Evolutionary conservation across 768 basidiomycete species (phyloP), one percentile per base, ranked within the genome.

Genomic region (Calocybe gangraenosa): DNA sequence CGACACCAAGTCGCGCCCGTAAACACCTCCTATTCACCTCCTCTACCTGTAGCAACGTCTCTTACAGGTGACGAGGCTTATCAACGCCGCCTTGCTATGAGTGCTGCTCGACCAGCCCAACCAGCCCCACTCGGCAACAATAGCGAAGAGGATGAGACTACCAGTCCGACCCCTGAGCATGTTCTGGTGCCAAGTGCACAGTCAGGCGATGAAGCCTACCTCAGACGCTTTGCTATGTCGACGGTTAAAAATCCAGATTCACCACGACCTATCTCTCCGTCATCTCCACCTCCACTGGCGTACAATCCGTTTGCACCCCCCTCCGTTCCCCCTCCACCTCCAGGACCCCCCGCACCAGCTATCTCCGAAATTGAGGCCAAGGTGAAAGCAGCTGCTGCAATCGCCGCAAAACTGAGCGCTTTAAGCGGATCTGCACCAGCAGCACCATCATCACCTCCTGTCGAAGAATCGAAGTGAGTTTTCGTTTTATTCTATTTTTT

Each of bases 11-110:
- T 15, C 11, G 41, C 40, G 42, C 56, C 62, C 30, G 63, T 60
- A 40, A 54, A 56, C 2, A 28, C 65, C 15, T 57, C 61, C 3
- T 54, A 14, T 56, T 58, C 37, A 48, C 63, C 74, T 14, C 65
- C 74, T 15, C 64, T 65, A 3, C 58, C 64, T 1, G 62, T 75
- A 0, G 73, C 78, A 21, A 62, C 64, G 25, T 66, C 62, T 30
- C 65, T 83, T 52, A 79, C 80, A 2, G 87, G 87, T n/a, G 88
- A 91, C 38, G 89, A 88, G 57, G 87, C 83, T 1, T 90, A 80
- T 57, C 81, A 82, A 52, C 80, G 83, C 33, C 79, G 87, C 10
- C 67, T 87, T 9, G 84, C 82, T n/a, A 68, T 90, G 74, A 81
- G 81, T 7, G 48, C 58, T n/a, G 65, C 53, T 10, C 42, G 53